A percentile compares a stretch with the other conserved stretches of the same genome.
phyloP scores from a whole-genome alignment of 208 protist genomes.

The Vickermania spadyakhi region DNA sequence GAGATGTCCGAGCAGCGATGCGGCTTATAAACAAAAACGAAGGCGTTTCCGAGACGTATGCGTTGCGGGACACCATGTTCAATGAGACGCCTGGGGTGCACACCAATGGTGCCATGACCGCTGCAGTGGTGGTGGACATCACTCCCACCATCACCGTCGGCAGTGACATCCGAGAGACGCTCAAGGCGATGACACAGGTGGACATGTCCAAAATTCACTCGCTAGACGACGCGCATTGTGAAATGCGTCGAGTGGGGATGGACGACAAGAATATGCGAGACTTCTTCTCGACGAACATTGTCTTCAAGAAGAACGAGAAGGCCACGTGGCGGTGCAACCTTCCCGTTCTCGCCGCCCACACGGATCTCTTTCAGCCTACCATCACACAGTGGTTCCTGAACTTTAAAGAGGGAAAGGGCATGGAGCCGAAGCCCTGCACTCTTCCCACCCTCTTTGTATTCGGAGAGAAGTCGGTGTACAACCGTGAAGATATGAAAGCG shows the following conservation, averaged over 20 bases:
- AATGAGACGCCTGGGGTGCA: constrained; percentile 5
- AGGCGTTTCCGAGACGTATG: constrained; percentile 29
- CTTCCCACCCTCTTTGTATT: constrained; percentile 82
- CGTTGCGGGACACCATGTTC: constrained; percentile 38
- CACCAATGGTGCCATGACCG: constrained; percentile 18
- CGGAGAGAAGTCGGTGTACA: constrained; percentile 69
- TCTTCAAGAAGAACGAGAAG: constrained; percentile 14
- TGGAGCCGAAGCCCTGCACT: constrained; percentile 30
- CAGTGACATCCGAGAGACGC: background rate
- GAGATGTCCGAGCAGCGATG: constrained; percentile 28
- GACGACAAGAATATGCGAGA: constrained; percentile 48
- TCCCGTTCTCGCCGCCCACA: constrained; percentile 29
- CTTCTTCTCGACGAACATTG: constrained; percentile 75
- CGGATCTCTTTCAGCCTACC: constrained; percentile 32
- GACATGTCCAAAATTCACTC: constrained; percentile 37
- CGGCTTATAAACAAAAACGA: constrained; percentile 43
- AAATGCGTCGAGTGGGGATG: constrained; percentile 53
- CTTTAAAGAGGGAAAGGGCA: background rate
- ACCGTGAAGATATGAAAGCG: constrained; percentile 23
- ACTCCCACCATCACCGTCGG: constrained; percentile 29
- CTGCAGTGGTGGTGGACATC: constrained; percentile 74
- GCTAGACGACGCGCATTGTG: constrained; percentile 27
- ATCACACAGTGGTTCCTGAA: constrained; percentile 37
- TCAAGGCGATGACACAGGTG: constrained; percentile 47
- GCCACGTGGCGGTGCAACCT: constrained; percentile 49